These are phyloP conservation scores for Paramecium octaurelia DNA, from an alignment of 73 alveolate genomes.

Conservation along the genomic window DNA sequence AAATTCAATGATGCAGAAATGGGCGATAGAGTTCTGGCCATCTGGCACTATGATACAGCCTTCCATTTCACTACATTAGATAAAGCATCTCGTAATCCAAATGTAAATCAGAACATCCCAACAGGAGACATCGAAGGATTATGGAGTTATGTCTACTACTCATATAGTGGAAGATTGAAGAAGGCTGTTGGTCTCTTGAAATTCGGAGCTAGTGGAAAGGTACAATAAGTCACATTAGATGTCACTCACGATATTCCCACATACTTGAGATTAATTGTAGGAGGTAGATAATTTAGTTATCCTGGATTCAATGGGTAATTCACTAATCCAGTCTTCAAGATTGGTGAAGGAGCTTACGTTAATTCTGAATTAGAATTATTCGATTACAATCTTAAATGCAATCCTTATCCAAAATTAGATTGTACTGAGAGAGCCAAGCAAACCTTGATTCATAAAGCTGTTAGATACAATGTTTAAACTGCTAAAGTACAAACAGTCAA, in stretches of 20 bases:
- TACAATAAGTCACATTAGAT: not conserved
- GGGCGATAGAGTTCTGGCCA: constrained; percentile 45
- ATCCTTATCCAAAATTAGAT: not conserved
- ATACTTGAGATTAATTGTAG: not conserved
- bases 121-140: constrained; percentile 51
- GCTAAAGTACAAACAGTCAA: not conserved
- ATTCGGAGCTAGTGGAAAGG: constrained; percentile 19
- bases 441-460: not conserved
- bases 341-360: constrained; percentile 40
- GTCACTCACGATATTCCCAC: constrained; percentile 26
- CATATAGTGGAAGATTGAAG: constrained; percentile 4
- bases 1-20: not conserved
- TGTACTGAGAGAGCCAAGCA: not conserved
- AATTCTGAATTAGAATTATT: constrained; percentile 13
- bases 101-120: not conserved
- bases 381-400: constrained; percentile 22
- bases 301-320: constrained; percentile 47
- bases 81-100: not conserved
- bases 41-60: constrained; percentile 34
- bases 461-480: not conserved
- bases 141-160: constrained; percentile 21
- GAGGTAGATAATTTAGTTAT: constrained; percentile 21
- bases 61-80: not conserved
- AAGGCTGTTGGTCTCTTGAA: not conserved
- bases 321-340: constrained; percentile 17